Evolutionary conservation across 257 asterid genomes (phyloP), one percentile per base, ranked within the genome.

Genomic region (Voacanga thouarsii): DNA sequence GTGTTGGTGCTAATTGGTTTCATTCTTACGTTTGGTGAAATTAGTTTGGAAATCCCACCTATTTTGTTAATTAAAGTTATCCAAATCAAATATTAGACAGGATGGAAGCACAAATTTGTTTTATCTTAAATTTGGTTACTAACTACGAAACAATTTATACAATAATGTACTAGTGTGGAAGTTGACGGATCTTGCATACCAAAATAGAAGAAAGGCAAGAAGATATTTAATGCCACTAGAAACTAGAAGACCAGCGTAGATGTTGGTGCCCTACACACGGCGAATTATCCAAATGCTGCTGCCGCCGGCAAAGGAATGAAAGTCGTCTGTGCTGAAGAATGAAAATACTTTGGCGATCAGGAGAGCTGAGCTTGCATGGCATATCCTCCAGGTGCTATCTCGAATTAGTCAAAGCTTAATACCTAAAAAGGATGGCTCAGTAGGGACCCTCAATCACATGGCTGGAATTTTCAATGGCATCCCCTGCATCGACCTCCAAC

Each of bases 381-480:
- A 74, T 37, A 28, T 37, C 12, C 14, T 33, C 60, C 75, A 19
- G 59, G 60, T 72, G 77, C 18, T 51, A 7, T 26, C 21, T 63
- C 23, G 23, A 63, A 26, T 63, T 28, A 63, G 44, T 63, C 69
- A 63, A 63, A 63, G 43, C 23, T 63, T 63, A 57, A 21, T 23
- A 51, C 56, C 56, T 57, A 57, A 63, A 1, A 63, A n/a, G 65
- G 14, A 23, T 23, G 59, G 4, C 16, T 12, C 30, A 57, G 26
- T 21, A 63, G 68, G 70, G 56, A 14, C 69, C 78, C 30, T 39
- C 56, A 16, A 74, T 74, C 78, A 74, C 55, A 14, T 74, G 78
- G 78, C 69, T 74, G 68, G 50, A 74, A 6, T 39, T 74, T 57
- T 24, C 3, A 41, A 23, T 21, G 78, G 69, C 41, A 57, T 41